These are phyloP conservation scores for Medicago truncatula DNA, from an alignment of 306 rosid genomes.

Conservation along the genomic window DNA sequence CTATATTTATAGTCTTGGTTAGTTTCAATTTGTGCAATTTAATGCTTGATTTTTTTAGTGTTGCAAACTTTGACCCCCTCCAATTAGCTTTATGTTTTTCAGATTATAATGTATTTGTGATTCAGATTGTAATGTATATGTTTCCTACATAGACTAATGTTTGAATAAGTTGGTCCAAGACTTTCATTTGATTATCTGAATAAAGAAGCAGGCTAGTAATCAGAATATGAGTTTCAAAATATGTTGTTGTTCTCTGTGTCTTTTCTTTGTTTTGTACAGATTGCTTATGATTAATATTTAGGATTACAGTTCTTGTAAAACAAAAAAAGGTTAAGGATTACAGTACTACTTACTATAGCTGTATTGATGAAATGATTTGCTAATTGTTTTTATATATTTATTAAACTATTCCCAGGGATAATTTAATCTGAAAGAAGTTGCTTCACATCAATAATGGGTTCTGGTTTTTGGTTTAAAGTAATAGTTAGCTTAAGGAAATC, in stretches of 20 bases:
- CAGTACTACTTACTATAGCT: slow-evolving; percentile 2
- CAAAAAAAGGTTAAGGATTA: too few species aligned
- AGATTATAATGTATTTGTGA: neutral
- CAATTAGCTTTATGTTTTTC: slow-evolving; percentile 11
- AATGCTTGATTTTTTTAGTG: slow-evolving; percentile 16
- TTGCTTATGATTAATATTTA: neutral
- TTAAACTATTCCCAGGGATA: slow-evolving; percentile 50
- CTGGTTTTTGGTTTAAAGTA: slow-evolving; percentile 90
- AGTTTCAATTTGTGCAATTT: slow-evolving; percentile 26
- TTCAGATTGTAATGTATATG: too few species aligned
- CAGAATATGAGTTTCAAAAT: too few species aligned
- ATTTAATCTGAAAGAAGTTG: slow-evolving; percentile 47
- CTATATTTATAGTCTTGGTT: neutral
- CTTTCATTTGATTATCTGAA: too few species aligned
- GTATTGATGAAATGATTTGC: slow-evolving; percentile 33
- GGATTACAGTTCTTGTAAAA: neutral
- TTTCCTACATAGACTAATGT: too few species aligned
- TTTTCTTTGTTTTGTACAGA: too few species aligned
- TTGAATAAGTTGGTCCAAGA: too few species aligned
- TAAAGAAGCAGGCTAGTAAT: too few species aligned
- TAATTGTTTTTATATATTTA: slow-evolving; percentile 42
- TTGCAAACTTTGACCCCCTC: slow-evolving; percentile 25
- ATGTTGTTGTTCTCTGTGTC: too few species aligned
- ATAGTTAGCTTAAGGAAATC: slow-evolving; percentile 68
- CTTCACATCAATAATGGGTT: slow-evolving; percentile 65